Conservation (phyloP, 495 filamentous ascomycete genomes). For the Aspergillus sclerotiicarbonarius region DNA sequence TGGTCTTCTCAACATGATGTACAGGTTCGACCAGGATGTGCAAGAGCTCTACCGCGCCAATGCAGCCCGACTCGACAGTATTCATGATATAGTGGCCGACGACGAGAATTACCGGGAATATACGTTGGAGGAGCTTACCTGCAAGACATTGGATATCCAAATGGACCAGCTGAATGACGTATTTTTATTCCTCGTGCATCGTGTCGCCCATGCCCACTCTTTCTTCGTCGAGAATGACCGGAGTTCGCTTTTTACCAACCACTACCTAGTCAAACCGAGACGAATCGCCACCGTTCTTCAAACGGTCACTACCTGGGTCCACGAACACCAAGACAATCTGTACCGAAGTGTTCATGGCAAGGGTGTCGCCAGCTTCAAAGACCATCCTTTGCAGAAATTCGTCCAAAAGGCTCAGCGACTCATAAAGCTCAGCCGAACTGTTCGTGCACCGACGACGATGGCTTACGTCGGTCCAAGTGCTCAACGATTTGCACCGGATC, state of each 20-base stretch:
- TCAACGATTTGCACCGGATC: slow-evolving; percentile 34
- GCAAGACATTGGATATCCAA: slow-evolving; percentile 43
- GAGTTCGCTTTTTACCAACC: slow-evolving; percentile 37
- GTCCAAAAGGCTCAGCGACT: slow-evolving; percentile 60
- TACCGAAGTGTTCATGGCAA: slow-evolving; percentile 28
- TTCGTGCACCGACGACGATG: slow-evolving; percentile 56
- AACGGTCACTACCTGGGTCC: slow-evolving; percentile 55
- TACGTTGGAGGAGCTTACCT: slow-evolving; percentile 63
- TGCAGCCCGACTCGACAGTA: slow-evolving; percentile 47
- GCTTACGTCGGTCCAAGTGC: slow-evolving; percentile 52
- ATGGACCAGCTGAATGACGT: slow-evolving; percentile 45
- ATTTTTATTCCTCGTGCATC: slow-evolving; percentile 68
- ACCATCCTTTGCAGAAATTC: slow-evolving; percentile 56
- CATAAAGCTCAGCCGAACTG: slow-evolving; percentile 64
- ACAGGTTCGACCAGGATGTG: slow-evolving; percentile 28
- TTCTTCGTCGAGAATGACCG: slow-evolving; percentile 50
- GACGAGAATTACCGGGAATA: slow-evolving; percentile 49
- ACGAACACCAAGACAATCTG: slow-evolving; percentile 52
- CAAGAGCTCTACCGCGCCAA: slow-evolving; percentile 45
- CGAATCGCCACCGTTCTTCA: slow-evolving; percentile 42
- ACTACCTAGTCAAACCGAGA: slow-evolving; percentile 51
- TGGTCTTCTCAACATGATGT: slow-evolving; percentile 32
- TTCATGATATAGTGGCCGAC: slow-evolving; percentile 46
- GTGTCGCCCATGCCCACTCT: slow-evolving; percentile 41
- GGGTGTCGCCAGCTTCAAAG: slow-evolving; percentile 13